Base-by-base conservation (phyloP, 1,284 basidiomycete genomes). In the Hymenochaete sp. region DNA sequence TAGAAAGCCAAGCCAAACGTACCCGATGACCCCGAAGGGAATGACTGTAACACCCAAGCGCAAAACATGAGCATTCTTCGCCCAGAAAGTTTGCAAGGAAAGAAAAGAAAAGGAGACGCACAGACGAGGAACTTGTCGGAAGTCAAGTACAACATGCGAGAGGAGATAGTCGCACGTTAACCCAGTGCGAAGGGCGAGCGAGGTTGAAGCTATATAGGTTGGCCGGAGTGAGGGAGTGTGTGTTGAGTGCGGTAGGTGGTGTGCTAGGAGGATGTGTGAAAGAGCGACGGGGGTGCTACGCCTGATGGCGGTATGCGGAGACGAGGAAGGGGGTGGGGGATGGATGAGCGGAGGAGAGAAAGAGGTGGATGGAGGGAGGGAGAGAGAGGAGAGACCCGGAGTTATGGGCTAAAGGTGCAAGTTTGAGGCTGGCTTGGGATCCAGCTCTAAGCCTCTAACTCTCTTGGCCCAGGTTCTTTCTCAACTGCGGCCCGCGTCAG, bases 21-120 rank as follows among this genome's bases (percentile, higher is more conserved):
- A 88, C 86, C 89, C 89, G 64, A 93, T 92, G 61, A 93, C 75
- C 56, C 89, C 88, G 60, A 93, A 88, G 19, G 89, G 90, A 46
- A 93, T 76, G 64, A 93, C 88, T 92, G 57, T 28, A 45, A 43
- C 44, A 32, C n/a, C n/a, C n/a, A n/a, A n/a, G n/a, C n/a, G n/a
- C n/a, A n/a, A n/a, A n/a, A n/a, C n/a, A n/a, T n/a, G 38, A 37
- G 32, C 5, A 38, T 46, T 47, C 35, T 52, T n/a, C 32, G 13
- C 10, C 28, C 14, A 19, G 13, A n/a, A 8, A 6, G 47, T 38
- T 31, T 37, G 45, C 19, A 21, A 33, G 51, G 24, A 52, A 42
- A 44, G 13, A 28, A 10, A 16, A 40, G 27, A 8, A 48, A 39
- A 50, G 38, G 21, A 11, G 4, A 74, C 82, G 67, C 56, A 85